Evolutionary conservation across 2,329 filamentous ascomycete genomes (phyloP), one percentile per base, ranked within the genome.

Genomic region (Colletotrichum liaoningense): DNA sequence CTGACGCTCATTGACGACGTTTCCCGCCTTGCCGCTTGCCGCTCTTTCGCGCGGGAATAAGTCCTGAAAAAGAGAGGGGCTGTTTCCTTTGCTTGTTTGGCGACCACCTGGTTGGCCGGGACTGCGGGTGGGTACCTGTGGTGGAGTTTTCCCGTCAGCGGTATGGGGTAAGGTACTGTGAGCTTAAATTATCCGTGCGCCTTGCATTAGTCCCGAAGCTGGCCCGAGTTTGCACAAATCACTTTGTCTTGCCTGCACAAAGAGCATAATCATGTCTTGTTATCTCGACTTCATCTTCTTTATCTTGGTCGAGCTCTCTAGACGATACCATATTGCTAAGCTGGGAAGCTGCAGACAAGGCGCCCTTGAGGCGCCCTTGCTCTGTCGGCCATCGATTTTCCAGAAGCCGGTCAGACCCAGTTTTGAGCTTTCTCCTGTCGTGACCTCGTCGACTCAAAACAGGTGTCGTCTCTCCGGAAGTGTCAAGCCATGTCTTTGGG

Each of bases 21-120:
- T 73, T 73, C 67, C 67, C 71, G 67, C 71, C 71, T 58, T 66
- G 67, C 71, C 67, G 67, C 71, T 28, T 70, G 67, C 60, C 71
- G 67, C 71, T 66, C 71, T 60, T 67, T 70, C 62, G 71, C 71
- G 60, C 67, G 56, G 71, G 55, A 73, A 73, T 56, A 66, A 33
- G 38, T 42, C 30, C 42, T n/a, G 42, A 49, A 59, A 67, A 38
- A 66, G 60, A 71, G 71, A 71, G 70, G 67, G 71, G 67, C 52
- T 64, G 62, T 69, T 62, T 60, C 30, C 30, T 35, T 69, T 69
- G 69, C 28, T 72, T 64, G 38, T 66, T 70, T 66, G 49, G 55
- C 56, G 38, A 12, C 12, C 16, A 22, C 52, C n/a, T 73, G 70
- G 70, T 73, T 73, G 70, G 70, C 59, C 58, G n/a, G 30, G 30